Base-by-base conservation (phyloP, 768 basidiomycete species). In the Tricholoma sp. region DNA sequence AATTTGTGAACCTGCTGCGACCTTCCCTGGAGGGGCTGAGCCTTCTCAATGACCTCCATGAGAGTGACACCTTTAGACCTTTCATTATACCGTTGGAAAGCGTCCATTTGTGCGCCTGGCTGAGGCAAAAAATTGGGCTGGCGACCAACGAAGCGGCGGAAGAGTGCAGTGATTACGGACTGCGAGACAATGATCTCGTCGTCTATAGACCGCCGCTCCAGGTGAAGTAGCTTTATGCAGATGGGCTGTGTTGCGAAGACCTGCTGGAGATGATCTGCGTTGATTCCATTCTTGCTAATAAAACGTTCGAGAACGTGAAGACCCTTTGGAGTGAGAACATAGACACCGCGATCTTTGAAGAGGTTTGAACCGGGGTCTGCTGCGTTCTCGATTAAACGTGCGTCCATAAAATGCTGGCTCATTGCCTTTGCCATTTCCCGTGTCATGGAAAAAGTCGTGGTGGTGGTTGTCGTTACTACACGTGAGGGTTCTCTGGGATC, bases 361-460 rank as follows among this genome's bases (percentile, higher is more conserved):
- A 91, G 80, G 63, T 88, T 87, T 13, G 89, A 89, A 20, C 81
- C 79, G 33, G 89, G 88, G 73, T 99, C 97, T 15, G 91, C 84
- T 13, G 94, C 96, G 69, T 98, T 98, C 74, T 98, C 95, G 61
- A 98, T 94, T 59, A 98, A 80, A 61, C 94, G 91, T 56, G 97
- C 94, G 63, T 98, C 97, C 93, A 99, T 97, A 69, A 98, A 98
- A 70, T 98, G 94, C 74, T 99, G 97, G 75, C 93, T 91, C 88
- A 99, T 98, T 33, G 93, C 94, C 76, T 98, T 98, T 60, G 97
- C 97, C 91, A 99, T 98, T 45, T 99, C 97, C 64, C 97, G 89
- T 63, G 94, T 93, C 97, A 99, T 98, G 59, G 94, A 94, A 77
- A 99, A 99, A 33, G 97, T 99, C 42, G 97, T 99, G 5, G 97